Percentiles rank a stretch among this genome's conserved stretches.
Conservation (phyloP, 2,329 filamentous ascomycete genomes). For the Monilinia fructicola region DNA sequence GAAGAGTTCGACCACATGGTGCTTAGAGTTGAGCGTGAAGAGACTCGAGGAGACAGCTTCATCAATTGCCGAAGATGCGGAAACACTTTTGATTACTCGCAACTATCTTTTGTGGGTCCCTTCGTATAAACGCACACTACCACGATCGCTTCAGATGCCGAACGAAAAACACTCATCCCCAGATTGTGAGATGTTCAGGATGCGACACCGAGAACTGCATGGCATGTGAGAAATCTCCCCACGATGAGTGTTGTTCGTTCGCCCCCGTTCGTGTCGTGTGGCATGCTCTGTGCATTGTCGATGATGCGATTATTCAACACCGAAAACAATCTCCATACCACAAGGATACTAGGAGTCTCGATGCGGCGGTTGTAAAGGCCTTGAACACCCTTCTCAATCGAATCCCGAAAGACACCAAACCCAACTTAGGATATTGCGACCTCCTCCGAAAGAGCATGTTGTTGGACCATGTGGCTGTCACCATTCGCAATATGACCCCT, state of each 20-base stretch:
- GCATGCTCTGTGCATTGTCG: background rate
- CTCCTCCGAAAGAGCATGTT: constrained; percentile 5
- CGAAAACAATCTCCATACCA: background rate
- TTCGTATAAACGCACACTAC: background rate
- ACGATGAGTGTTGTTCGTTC: background rate
- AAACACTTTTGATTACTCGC: background rate
- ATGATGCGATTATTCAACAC: constrained; percentile 5
- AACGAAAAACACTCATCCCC: constrained; percentile 2
- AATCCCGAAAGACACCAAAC: background rate
- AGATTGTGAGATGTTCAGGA: constrained; percentile 3
- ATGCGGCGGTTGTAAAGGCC: background rate
- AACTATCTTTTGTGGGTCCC: constrained; percentile 1
- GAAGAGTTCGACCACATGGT: background rate
- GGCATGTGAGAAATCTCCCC: background rate
- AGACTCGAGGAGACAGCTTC: constrained; percentile 7
- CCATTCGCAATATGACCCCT: background rate
- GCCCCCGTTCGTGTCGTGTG: background rate
- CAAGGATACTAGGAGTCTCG: background rate
- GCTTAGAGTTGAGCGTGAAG: background rate
- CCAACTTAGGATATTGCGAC: background rate
- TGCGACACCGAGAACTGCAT: background rate
- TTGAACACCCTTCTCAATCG: background rate
- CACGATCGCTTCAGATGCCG: background rate
- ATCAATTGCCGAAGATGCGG: background rate
- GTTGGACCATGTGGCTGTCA: background rate